Evolutionary conservation across 2,329 filamentous ascomycete species (phyloP).

Genomic region (Chaetomiaceae sp.): DNA sequence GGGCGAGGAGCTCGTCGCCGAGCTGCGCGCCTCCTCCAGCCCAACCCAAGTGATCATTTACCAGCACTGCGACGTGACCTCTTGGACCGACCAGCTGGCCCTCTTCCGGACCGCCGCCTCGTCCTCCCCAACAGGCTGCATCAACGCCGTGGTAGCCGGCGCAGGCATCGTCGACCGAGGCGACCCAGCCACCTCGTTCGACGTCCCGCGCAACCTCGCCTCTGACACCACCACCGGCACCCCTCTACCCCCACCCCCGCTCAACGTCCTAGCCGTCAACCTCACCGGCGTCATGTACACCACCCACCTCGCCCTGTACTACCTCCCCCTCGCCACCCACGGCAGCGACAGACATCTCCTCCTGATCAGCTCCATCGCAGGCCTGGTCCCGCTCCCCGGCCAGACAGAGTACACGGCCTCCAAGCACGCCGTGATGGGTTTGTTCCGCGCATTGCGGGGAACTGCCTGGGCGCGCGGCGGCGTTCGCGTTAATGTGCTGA

Average conservation of each 20-base stretch:
- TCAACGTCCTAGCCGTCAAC: slow-evolving; percentile 58
- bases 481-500: slow-evolving; percentile 61
- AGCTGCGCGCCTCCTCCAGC: slow-evolving; percentile 40
- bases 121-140: slow-evolving; percentile 49
- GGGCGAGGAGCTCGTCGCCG: slow-evolving; percentile 52
- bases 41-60: slow-evolving; percentile 47
- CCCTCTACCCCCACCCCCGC: slow-evolving; percentile 40
- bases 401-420: slow-evolving; percentile 53
- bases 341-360: slow-evolving; percentile 57
- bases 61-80: slow-evolving; percentile 59
- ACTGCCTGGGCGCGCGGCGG: slow-evolving; percentile 43
- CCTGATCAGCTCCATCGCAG: slow-evolving; percentile 59
- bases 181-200: slow-evolving; percentile 34
- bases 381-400: slow-evolving; percentile 42
- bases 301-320: slow-evolving; percentile 59
- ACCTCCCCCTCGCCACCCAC: slow-evolving; percentile 44
- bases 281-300: slow-evolving; percentile 62
- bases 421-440: slow-evolving; percentile 63
- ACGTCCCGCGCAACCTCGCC: slow-evolving; percentile 35
- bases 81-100: slow-evolving; percentile 59
- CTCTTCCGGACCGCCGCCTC: slow-evolving; percentile 57
- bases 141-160: slow-evolving; percentile 63
- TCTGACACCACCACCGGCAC: slow-evolving; percentile 27
- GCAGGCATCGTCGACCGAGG: slow-evolving; percentile 53
- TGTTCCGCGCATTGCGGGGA: slow-evolving; percentile 56